These are phyloP conservation scores for Phytophthora meadii DNA, from an alignment of 352 stramenopile genomes.

Conservation along the genomic window DNA sequence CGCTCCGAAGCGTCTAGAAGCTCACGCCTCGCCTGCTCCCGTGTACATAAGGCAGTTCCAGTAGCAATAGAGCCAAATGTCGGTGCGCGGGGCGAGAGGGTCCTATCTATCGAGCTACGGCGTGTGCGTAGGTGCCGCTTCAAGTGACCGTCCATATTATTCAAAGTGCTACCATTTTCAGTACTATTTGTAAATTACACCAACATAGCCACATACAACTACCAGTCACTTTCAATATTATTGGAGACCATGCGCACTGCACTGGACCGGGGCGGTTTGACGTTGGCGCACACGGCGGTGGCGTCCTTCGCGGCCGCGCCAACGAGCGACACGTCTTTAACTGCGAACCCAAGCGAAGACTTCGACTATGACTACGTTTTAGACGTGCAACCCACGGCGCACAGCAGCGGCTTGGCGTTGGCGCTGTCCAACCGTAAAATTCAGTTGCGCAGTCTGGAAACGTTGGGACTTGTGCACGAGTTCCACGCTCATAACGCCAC, in stretches of 20 bases:
- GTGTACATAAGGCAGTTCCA: conserved; percentile 10
- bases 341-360: conserved; percentile 54
- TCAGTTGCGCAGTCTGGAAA: conserved; percentile 76
- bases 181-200: too few relatives aligned
- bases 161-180: conserved; percentile 1
- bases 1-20: conserved; percentile 3
- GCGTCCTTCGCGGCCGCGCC: conserved; percentile 56
- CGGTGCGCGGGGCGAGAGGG: neutral
- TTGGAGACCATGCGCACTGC: conserved; percentile 51
- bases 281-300: conserved; percentile 71
- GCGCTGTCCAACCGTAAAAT: conserved; percentile 74
- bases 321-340: conserved; percentile 34
- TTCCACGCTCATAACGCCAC: conserved; percentile 80
- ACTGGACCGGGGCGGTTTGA: conserved; percentile 50
- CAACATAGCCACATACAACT: too few relatives aligned
- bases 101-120: conserved; percentile 6
- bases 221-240: neutral
- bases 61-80: conserved; percentile 9
- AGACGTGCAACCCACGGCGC: conserved; percentile 75
- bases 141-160: conserved; percentile 20
- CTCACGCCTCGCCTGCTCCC: conserved; percentile 17
- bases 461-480: conserved; percentile 67
- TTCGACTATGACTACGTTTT: conserved; percentile 91
- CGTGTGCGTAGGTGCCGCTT: conserved; percentile 17
- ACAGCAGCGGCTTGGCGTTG: conserved; percentile 62